Percentiles rank a stretch among this genome's conserved stretches.
These are phyloP conservation scores for Capsicum rhomboideum DNA, from an alignment of 257 asterid genomes.

Conservation along the genomic window DNA sequence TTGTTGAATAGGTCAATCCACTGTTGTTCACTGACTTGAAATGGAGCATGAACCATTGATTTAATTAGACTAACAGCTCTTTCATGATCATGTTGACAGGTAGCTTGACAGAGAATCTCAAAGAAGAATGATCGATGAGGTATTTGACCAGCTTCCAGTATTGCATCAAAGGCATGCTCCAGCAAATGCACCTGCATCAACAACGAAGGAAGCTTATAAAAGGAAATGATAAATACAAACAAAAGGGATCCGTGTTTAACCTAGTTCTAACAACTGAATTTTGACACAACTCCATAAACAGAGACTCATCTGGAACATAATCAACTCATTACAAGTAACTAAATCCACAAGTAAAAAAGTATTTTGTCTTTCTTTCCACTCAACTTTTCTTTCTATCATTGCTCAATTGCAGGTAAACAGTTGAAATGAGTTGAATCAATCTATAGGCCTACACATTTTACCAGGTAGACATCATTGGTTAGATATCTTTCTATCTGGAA, in stretches of 20 bases:
- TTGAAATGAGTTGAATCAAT: neutral
- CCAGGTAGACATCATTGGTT: neutral
- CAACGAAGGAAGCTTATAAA: neutral
- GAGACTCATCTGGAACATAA: neutral
- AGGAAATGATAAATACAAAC: neutral
- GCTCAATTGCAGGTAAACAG: neutral
- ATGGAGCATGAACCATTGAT: conserved; percentile 60
- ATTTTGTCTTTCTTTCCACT: neutral
- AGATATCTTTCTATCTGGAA: neutral
- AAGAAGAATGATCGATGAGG: conserved; percentile 57
- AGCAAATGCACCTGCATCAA: conserved; percentile 66
- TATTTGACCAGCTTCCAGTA: conserved; percentile 74
- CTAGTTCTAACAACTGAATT: neutral
- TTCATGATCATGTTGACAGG: conserved; percentile 28
- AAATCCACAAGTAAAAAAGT: neutral
- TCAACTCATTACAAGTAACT: neutral
- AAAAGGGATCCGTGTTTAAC: neutral
- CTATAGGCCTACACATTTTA: neutral
- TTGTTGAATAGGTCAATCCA: conserved; percentile 57
- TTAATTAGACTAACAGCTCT: conserved; percentile 46
- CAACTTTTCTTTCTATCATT: neutral
- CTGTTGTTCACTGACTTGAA: conserved; percentile 51
- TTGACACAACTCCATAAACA: neutral
- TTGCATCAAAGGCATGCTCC: conserved; percentile 72
- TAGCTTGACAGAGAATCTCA: conserved; percentile 63